These are phyloP conservation scores for Massariosphaeria phaeospora DNA, from an alignment of 495 filamentous ascomycete genomes.

Conservation along the genomic window DNA sequence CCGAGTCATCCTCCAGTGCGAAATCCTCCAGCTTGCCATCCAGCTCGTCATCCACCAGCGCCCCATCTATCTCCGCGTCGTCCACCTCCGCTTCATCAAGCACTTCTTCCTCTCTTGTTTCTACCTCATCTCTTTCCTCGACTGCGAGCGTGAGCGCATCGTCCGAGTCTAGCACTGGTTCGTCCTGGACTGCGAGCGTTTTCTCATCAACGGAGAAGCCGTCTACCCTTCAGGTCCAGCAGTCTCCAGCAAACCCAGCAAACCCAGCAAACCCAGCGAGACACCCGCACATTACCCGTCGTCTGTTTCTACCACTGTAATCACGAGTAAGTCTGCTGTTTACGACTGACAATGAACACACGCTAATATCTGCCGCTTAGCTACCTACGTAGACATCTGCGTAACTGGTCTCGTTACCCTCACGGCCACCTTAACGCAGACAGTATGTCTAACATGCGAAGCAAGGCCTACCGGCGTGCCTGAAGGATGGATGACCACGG, in stretches of 20 bases:
- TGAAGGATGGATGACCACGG: slow-evolving; percentile 21
- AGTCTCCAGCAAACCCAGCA: no score
- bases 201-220: no score
- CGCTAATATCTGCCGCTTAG: neutral
- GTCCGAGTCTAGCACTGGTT: neutral
- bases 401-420: slow-evolving; percentile 16
- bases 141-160: neutral
- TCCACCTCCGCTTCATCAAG: neutral
- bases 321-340: slow-evolving; percentile 6
- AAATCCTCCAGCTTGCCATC: neutral
- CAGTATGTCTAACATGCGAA: slow-evolving; percentile 12
- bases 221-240: no score
- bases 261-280: neutral
- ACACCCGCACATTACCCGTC: neutral
- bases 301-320: neutral
- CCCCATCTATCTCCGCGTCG: neutral
- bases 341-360: neutral
- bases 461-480: slow-evolving; percentile 5
- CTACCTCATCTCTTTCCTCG: neutral
- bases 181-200: no score
- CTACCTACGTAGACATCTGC: slow-evolving; percentile 26
- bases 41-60: neutral
- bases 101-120: no score
- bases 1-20: neutral
- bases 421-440: slow-evolving; percentile 15